phyloP scores from a whole-genome alignment of 2,329 filamentous ascomycete genomes.

The Fusarium devonianum region DNA sequence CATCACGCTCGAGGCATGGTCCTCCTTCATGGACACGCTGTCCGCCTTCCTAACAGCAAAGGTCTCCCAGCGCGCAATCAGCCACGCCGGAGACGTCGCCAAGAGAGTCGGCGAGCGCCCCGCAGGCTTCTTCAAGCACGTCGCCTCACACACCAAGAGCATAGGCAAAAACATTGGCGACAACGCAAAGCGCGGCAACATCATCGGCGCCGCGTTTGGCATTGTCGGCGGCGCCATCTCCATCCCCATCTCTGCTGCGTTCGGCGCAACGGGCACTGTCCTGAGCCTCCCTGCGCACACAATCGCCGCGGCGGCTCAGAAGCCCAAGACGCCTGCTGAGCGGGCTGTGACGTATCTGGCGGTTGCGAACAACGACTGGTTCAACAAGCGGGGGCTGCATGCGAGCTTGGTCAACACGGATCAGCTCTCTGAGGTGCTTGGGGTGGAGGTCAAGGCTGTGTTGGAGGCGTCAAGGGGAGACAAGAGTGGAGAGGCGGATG shows the following conservation, averaged over 20 bases:
- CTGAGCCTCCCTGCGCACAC: slow-evolving; percentile 46
- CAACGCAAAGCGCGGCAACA: slow-evolving; percentile 50
- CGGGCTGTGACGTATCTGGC: slow-evolving; percentile 51
- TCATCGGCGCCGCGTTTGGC: slow-evolving; percentile 49
- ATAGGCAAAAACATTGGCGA: slow-evolving; percentile 47
- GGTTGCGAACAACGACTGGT: slow-evolving; percentile 55
- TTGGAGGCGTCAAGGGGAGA: slow-evolving; percentile 47
- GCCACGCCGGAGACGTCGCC: slow-evolving; percentile 53
- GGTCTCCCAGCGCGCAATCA: slow-evolving; percentile 53
- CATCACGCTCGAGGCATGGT: slow-evolving; percentile 47
- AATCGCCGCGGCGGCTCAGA: slow-evolving; percentile 45
- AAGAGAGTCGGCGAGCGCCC: slow-evolving; percentile 48
- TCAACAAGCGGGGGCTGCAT: slow-evolving; percentile 49
- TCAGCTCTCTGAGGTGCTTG: slow-evolving; percentile 41
- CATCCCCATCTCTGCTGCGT: slow-evolving; percentile 49
- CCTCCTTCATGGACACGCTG: slow-evolving; percentile 48
- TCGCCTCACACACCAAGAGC: slow-evolving; percentile 47
- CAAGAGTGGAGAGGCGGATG: slow-evolving; percentile 27
- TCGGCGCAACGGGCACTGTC: slow-evolving; percentile 47
- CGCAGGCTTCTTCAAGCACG: slow-evolving; percentile 46
- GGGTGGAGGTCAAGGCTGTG: slow-evolving; percentile 48
- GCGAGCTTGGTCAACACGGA: slow-evolving; percentile 48
- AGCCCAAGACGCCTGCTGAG: slow-evolving; percentile 52
- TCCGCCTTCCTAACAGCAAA: slow-evolving; percentile 56
- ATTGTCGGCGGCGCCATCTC: slow-evolving; percentile 49